These are phyloP conservation scores for Phytophthora uliginosa DNA, from an alignment of 352 stramenopile genomes.

Conservation along the genomic window DNA sequence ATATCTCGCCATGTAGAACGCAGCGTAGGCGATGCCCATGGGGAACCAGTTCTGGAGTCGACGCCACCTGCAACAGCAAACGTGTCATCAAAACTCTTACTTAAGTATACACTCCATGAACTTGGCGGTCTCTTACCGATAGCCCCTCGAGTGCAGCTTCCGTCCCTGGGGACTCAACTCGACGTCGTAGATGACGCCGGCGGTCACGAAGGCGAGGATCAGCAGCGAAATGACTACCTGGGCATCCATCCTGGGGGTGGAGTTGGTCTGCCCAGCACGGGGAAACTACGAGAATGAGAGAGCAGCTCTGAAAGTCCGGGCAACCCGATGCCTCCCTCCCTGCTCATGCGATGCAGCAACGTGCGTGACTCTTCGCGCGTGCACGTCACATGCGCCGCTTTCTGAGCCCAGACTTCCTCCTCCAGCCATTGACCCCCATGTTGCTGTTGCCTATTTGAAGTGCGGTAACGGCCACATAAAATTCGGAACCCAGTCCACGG, in stretches of 20 bases:
- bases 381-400: constrained; percentile 11
- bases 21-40: constrained; percentile 77
- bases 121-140: constrained; percentile 42
- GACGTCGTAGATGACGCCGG: constrained; percentile 70
- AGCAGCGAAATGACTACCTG: constrained; percentile 61
- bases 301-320: constrained; percentile 12
- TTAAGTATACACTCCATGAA: background rate
- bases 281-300: constrained; percentile 35
- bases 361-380: constrained; percentile 16
- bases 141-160: constrained; percentile 62
- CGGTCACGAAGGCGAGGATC: constrained; percentile 66
- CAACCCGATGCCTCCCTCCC: background rate
- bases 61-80: constrained; percentile 49
- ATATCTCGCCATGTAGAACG: constrained; percentile 87
- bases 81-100: background rate
- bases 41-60: constrained; percentile 83
- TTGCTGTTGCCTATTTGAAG: constrained; percentile 27
- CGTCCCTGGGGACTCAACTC: constrained; percentile 65
- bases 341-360: constrained; percentile 31
- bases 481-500: constrained; percentile 20
- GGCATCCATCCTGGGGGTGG: constrained; percentile 53
- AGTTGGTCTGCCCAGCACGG: constrained; percentile 8
- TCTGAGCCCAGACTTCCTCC: constrained; percentile 20
- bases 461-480: constrained; percentile 16
- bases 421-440: constrained; percentile 4